Conservation (phyloP, 2,329 filamentous ascomycete species). For the Trichophyton simii region DNA sequence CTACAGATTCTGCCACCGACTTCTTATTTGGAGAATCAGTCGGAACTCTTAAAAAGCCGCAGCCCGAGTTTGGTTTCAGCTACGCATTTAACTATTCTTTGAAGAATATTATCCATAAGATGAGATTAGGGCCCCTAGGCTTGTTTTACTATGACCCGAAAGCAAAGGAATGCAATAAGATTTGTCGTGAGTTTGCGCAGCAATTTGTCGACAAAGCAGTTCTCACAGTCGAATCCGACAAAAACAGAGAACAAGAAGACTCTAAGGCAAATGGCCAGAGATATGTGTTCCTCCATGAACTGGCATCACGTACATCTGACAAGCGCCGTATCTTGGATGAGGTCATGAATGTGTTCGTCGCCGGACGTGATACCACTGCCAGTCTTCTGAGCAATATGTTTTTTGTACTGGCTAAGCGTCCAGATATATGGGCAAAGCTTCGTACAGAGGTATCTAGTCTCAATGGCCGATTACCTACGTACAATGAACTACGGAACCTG, state of each 20-base stretch:
- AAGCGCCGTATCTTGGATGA: conserved; percentile 55
- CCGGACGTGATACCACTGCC: conserved; percentile 44
- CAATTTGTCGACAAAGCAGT: conserved; percentile 13
- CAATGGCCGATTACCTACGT: neutral
- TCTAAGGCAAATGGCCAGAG: conserved; percentile 54
- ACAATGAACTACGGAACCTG: conserved; percentile 12
- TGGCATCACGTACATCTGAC: conserved; percentile 53
- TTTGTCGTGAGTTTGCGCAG: conserved; percentile 10
- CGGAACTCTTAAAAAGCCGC: conserved; percentile 37
- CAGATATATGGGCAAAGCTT: conserved; percentile 17
- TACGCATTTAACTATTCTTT: conserved; percentile 28
- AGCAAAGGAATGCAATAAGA: conserved; percentile 12
- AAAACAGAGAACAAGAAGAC: conserved; percentile 53
- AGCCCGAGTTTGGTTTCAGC: conserved; percentile 7
- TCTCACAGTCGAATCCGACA: conserved; percentile 34
- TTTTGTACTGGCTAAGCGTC: conserved; percentile 42
- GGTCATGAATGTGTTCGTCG: conserved; percentile 49
- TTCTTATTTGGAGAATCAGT: conserved; percentile 64
- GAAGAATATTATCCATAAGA: conserved; percentile 30
- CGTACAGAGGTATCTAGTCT: conserved; percentile 40
- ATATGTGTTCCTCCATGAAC: conserved; percentile 55
- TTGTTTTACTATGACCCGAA: conserved; percentile 12
- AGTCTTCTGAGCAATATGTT: conserved; percentile 36
- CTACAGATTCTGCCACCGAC: conserved; percentile 65
- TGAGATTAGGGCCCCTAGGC: conserved; percentile 5